A percentile compares a stretch with the other conserved stretches of the same genome.
phyloP scores from a whole-genome alignment of 2,329 filamentous ascomycete genomes.

The Iodosphaeria phyllophila region DNA sequence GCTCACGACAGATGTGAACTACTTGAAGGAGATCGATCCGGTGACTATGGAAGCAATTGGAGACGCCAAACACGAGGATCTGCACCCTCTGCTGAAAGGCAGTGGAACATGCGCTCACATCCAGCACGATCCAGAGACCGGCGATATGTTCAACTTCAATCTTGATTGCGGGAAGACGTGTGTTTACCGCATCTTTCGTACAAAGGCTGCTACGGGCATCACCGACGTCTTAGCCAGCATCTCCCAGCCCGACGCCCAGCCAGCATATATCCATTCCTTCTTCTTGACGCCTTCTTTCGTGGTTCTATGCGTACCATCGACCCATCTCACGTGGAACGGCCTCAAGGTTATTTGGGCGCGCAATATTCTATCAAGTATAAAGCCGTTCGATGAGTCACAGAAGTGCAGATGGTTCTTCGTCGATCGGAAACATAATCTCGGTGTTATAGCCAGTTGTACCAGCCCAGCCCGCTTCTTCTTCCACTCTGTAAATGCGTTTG shows the following conservation, averaged over 20 bases:
- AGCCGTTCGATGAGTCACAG: constrained; percentile 36
- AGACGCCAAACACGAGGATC: constrained; percentile 32
- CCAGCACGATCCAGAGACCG: constrained; percentile 49
- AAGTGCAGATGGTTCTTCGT: constrained; percentile 55
- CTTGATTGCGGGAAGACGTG: constrained; percentile 37
- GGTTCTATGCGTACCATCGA: constrained; percentile 53
- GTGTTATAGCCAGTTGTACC: constrained; percentile 50
- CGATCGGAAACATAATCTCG: constrained; percentile 41
- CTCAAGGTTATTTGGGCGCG: constrained; percentile 41
- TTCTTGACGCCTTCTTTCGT: constrained; percentile 56
- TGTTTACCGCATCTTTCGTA: constrained; percentile 52
- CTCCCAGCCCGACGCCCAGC: constrained; percentile 21
- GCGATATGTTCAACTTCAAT: constrained; percentile 70
- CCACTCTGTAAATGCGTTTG: constrained; percentile 62
- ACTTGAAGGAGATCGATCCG: constrained; percentile 44
- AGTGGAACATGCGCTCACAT: constrained; percentile 53
- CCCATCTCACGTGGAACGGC: constrained; percentile 38
- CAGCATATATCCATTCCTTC: constrained; percentile 71
- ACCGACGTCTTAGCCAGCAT: constrained; percentile 57
- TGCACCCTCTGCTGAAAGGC: constrained; percentile 53
- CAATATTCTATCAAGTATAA: constrained; percentile 51
- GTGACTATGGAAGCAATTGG: constrained; percentile 56
- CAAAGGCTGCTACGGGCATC: constrained; percentile 40
- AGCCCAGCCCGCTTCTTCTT: constrained; percentile 59
- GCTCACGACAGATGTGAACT: constrained; percentile 34